Evolutionary conservation across 1,139 yeast genomes (phyloP).

Genomic region (Meyerozyma smithsonii): DNA sequence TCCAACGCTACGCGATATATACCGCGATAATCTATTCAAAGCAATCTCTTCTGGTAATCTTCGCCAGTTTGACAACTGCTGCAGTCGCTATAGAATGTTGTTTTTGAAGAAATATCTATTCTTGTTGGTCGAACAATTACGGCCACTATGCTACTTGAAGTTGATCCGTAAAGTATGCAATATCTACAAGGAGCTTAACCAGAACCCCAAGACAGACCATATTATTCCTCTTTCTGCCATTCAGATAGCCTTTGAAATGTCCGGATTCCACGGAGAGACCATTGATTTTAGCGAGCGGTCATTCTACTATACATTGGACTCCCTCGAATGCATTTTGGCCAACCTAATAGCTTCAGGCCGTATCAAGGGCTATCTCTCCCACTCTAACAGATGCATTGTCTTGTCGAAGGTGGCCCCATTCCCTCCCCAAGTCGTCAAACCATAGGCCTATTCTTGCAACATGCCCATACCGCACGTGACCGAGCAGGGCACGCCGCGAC

Average conservation of each 20-base stretch:
- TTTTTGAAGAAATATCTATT: conserved; percentile 61
- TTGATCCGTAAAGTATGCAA: conserved; percentile 47
- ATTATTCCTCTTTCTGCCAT: conserved; percentile 46
- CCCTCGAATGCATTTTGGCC: conserved; percentile 70
- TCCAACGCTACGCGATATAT: conserved; percentile 41
- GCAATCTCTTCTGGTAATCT: conserved; percentile 57
- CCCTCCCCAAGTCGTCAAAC: conserved; percentile 30
- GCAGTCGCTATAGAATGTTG: conserved; percentile 42
- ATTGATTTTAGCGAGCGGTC: conserved; percentile 1
- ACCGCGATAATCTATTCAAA: conserved; percentile 41
- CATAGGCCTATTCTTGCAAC: neutral
- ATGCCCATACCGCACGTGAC: neutral
- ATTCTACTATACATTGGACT: conserved; percentile 28
- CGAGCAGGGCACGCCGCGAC: neutral
- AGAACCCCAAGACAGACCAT: conserved; percentile 18
- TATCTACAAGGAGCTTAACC: conserved; percentile 31
- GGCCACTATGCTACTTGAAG: conserved; percentile 48
- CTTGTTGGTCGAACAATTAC: conserved; percentile 53
- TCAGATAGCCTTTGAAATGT: conserved; percentile 42
- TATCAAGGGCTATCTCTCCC: conserved; percentile 82
- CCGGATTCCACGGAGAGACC: conserved; percentile 17
- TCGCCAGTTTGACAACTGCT: conserved; percentile 37
- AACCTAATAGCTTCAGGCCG: conserved; percentile 56
- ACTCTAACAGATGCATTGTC: conserved; percentile 68
- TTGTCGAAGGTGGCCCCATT: conserved; percentile 74